Percentiles rank a stretch among this genome's conserved stretches.
These are phyloP conservation scores for Exophiala xenobiotica DNA, from an alignment of 2,329 filamentous ascomycete genomes.

Conservation along the genomic window DNA sequence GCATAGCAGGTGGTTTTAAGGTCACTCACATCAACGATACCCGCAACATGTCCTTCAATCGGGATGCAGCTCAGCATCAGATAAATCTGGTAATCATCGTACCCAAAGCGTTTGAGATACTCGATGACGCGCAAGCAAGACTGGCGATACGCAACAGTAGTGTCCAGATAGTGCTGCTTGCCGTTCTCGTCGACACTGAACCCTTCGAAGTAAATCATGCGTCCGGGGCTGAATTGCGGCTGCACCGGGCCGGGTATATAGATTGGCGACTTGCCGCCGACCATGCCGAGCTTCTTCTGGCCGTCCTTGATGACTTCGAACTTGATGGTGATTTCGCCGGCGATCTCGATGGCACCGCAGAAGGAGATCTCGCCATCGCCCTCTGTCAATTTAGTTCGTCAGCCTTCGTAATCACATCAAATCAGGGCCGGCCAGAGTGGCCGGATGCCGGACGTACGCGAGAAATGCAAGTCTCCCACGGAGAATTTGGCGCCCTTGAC, in stretches of 20 bases:
- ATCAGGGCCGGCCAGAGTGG: not conserved
- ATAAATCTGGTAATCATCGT: constrained; percentile 76
- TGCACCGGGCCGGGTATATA: constrained; percentile 86
- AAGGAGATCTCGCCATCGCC: constrained; percentile 91
- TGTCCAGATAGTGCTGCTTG: constrained; percentile 86
- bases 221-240: constrained; percentile 78
- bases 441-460: constrained; percentile 45
- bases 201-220: constrained; percentile 75
- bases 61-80: constrained; percentile 81
- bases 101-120: constrained; percentile 72
- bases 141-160: constrained; percentile 82
- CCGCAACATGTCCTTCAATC: constrained; percentile 82
- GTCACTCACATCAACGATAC: constrained; percentile 68
- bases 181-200: constrained; percentile 87
- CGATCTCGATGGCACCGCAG: constrained; percentile 91
- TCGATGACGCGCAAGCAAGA: constrained; percentile 75
- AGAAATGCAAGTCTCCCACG: constrained; percentile 85
- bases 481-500: constrained; percentile 83
- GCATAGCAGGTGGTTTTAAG: no score
- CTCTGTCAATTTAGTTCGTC: constrained; percentile 45
- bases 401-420: not conserved
- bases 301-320: constrained; percentile 84
- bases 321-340: constrained; percentile 84
- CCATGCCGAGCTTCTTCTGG: constrained; percentile 67
- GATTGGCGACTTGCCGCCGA: constrained; percentile 66